phyloP scores from a whole-genome alignment of 306 rosid species.

The Neltuma alba region DNA sequence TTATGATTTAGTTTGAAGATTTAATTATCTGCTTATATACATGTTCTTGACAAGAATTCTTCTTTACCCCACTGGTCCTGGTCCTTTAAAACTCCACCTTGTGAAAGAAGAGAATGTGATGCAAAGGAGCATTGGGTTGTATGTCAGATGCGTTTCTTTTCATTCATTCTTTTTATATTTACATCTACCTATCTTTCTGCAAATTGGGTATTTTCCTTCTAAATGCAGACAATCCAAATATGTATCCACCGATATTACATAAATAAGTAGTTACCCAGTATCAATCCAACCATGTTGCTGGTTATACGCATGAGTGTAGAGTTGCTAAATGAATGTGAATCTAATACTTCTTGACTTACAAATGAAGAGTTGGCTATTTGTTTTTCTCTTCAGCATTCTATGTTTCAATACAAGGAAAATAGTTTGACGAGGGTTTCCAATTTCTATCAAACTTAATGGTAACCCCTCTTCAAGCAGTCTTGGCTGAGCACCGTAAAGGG shows the following conservation, averaged over 20 bases:
- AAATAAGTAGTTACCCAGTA: background rate
- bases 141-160: too few relatives aligned
- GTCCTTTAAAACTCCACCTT: background rate
- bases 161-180: too few relatives aligned
- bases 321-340: background rate
- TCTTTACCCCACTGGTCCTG: background rate
- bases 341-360: slow-evolving; percentile 1
- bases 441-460: background rate
- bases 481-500: background rate
- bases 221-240: background rate
- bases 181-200: background rate
- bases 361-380: slow-evolving; percentile 4
- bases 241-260: background rate
- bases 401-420: background rate
- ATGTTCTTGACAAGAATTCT: slow-evolving; percentile 11
- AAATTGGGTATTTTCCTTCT: background rate
- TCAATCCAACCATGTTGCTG: background rate
- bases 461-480: background rate
- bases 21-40: slow-evolving; percentile 1
- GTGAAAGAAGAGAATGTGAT: background rate
- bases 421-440: background rate
- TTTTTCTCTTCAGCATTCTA: background rate
- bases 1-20: slow-evolving; percentile 24
- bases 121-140: too few relatives aligned
- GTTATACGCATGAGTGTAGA: background rate